These are phyloP conservation scores for Pulicaria dysenterica DNA, from an alignment of 129 eudicot genomes.

Conservation along the genomic window DNA sequence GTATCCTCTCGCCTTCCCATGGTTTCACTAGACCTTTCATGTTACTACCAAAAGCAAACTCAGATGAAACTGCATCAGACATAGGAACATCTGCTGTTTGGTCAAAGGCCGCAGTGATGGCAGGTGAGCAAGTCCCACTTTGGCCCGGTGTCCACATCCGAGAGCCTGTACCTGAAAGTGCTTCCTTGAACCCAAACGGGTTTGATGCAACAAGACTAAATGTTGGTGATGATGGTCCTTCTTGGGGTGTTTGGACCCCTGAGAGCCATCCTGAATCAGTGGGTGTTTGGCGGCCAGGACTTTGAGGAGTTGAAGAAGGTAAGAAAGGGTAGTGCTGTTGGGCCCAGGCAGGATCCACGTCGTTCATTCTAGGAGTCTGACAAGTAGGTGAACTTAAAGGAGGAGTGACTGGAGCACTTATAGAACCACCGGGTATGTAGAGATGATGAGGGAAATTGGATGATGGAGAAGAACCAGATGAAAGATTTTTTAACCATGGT, in stretches of 20 bases:
- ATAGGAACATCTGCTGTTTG: conserved; percentile 86
- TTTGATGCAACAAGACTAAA: conserved; percentile 86
- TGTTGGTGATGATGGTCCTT: conserved; percentile 86
- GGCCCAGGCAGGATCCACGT: conserved; percentile 64
- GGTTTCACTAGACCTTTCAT: conserved; percentile 64
- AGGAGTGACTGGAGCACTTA: conserved; percentile 98
- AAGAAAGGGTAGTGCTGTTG: conserved; percentile 59
- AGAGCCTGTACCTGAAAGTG: conserved; percentile 46
- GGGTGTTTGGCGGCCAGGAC: conserved; percentile 88
- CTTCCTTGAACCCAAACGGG: conserved; percentile 62
- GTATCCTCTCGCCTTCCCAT: conserved; percentile 98
- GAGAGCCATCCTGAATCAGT: conserved; percentile 91
- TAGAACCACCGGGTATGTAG: conserved; percentile 77
- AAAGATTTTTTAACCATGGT: conserved; percentile 94
- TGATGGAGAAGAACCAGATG: conserved; percentile 63
- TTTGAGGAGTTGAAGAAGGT: conserved; percentile 85
- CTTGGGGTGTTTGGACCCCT: conserved; percentile 88
- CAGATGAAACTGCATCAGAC: conserved; percentile 78
- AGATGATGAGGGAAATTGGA: conserved; percentile 81
- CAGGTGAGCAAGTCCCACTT: conserved; percentile 96
- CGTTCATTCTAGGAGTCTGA: conserved; percentile 81
- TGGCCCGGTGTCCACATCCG: conserved; percentile 99
- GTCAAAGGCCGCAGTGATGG: conserved; percentile 61
- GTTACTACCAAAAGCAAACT: conserved; percentile 87
- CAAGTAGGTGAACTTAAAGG: conserved; percentile 91